Percentiles rank a stretch among this genome's conserved stretches.
phyloP scores from a whole-genome alignment of 2,329 filamentous ascomycete species.

The Neopestalotiopsis sp. region DNA sequence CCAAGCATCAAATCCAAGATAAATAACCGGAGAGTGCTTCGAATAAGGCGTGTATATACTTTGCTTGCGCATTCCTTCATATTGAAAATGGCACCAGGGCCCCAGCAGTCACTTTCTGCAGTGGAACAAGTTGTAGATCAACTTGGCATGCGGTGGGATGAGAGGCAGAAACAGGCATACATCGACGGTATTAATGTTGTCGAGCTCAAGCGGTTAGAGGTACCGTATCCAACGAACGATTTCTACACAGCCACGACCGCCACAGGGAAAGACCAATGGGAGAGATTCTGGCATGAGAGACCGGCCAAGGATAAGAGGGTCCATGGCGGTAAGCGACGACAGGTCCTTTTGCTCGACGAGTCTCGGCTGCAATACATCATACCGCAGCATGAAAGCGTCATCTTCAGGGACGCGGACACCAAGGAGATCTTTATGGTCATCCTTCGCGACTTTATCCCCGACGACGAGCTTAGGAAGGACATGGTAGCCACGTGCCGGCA shows the following conservation, averaged over 20 bases:
- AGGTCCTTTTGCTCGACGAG: slow-evolving; percentile 20
- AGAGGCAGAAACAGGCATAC: slow-evolving; percentile 17
- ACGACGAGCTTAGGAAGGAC: slow-evolving; percentile 20
- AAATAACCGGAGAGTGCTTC: too few relatives aligned
- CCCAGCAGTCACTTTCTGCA: not conserved
- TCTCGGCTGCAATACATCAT: slow-evolving; percentile 23
- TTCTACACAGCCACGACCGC: slow-evolving; percentile 20
- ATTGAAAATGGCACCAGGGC: not conserved
- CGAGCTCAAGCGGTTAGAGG: slow-evolving; percentile 15
- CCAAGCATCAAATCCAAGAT: too few relatives aligned
- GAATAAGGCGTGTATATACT: too few relatives aligned
- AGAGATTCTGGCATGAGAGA: slow-evolving; percentile 19
- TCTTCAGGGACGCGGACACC: slow-evolving; percentile 28
- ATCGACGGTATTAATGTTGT: slow-evolving; percentile 19
- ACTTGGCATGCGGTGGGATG: slow-evolving; percentile 21
- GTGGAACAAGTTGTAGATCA: not conserved
- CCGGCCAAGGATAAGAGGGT: slow-evolving; percentile 18
- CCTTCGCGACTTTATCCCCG: slow-evolving; percentile 25
- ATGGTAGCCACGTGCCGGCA: slow-evolving; percentile 24
- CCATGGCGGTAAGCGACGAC: slow-evolving; percentile 18
- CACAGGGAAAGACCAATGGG: slow-evolving; percentile 16
- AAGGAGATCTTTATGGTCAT: slow-evolving; percentile 26
- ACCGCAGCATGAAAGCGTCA: slow-evolving; percentile 28
- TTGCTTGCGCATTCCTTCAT: too few relatives aligned
- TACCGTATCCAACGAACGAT: slow-evolving; percentile 20